Percentiles rank a stretch among this genome's conserved stretches.
Evolutionary conservation across 2,329 filamentous ascomycete species (phyloP).

Genomic region (Cladophialophora carrionii): DNA sequence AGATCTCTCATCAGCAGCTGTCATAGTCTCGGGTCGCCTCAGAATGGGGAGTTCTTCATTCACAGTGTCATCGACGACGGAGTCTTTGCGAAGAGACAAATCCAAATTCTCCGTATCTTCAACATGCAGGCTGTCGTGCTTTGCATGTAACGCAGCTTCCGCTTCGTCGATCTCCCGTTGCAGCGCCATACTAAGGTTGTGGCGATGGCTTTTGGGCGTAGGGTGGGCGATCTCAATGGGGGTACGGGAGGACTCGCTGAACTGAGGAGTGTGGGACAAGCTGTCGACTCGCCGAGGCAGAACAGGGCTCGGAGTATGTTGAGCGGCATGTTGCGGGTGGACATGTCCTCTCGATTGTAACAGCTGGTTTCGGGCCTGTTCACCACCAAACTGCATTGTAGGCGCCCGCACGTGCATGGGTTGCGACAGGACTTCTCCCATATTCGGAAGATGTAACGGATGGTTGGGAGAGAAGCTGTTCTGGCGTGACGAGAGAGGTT

Average conservation of each 20-base stretch:
- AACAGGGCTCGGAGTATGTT: slow-evolving; percentile 40
- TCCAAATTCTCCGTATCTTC: slow-evolving; percentile 36
- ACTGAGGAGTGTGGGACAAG: slow-evolving; percentile 29
- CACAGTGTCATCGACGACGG: slow-evolving; percentile 38
- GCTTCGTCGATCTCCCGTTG: slow-evolving; percentile 84
- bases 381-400: slow-evolving; percentile 10
- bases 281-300: slow-evolving; percentile 26
- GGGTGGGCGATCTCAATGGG: slow-evolving; percentile 61
- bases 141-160: slow-evolving; percentile 59
- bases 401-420: slow-evolving; percentile 19
- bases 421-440: slow-evolving; percentile 59
- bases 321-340: slow-evolving; percentile 51
- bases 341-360: slow-evolving; percentile 21
- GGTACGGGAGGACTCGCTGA: slow-evolving; percentile 35
- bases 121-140: slow-evolving; percentile 37
- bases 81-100: slow-evolving; percentile 38
- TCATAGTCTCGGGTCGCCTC: slow-evolving; percentile 36
- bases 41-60: slow-evolving; percentile 52
- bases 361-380: slow-evolving; percentile 14
- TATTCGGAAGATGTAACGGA: slow-evolving; percentile 48
- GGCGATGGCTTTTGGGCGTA: slow-evolving; percentile 64
- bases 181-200: slow-evolving; percentile 75
- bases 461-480: slow-evolving; percentile 62
- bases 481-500: slow-evolving; percentile 40
- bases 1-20: slow-evolving; percentile 33